A percentile compares a stretch with the other conserved stretches of the same genome.
phyloP scores from a whole-genome alignment of 2,329 filamentous ascomycete species.

The Harringtonia lauricola region DNA sequence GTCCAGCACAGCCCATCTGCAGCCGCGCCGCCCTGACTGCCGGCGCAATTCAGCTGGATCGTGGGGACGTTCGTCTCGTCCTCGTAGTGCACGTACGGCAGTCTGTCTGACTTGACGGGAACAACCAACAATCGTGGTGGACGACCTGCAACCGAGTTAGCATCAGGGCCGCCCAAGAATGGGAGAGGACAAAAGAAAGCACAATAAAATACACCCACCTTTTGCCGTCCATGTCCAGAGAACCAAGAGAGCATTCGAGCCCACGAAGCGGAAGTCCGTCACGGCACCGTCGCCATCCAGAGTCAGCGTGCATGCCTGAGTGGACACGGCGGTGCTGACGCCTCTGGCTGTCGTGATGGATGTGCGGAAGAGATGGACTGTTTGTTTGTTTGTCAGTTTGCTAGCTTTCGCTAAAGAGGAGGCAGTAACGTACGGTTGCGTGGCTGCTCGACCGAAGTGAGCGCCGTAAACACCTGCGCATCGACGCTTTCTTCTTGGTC shows the following conservation, averaged over 20 bases:
- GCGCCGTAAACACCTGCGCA: constrained; percentile 23
- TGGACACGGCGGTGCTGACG: constrained; percentile 37
- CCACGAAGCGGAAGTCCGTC: constrained; percentile 57
- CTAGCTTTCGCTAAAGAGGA: neutral
- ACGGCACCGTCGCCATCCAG: constrained; percentile 30
- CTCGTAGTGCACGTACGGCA: constrained; percentile 2
- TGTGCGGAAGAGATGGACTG: constrained; percentile 48
- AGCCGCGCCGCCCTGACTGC: neutral
- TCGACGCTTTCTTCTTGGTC: constrained; percentile 21
- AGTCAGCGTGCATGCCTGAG: constrained; percentile 27
- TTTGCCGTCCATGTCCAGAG: constrained; percentile 34
- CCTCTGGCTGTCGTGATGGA: constrained; percentile 43
- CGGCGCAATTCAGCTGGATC: neutral
- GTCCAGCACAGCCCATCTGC: constrained; percentile 7
- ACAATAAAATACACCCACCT: neutral
- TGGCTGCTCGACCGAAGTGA: constrained; percentile 16
- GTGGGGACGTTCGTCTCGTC: neutral
- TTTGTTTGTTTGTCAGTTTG: neutral
- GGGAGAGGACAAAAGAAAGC: neutral
- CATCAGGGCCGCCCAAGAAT: neutral
- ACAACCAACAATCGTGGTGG: constrained; percentile 8
- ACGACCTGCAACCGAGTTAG: constrained; percentile 1
- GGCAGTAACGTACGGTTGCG: constrained; percentile 21
- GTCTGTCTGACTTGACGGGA: constrained; percentile 2
- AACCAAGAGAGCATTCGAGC: constrained; percentile 49